Conservation (phyloP, 2,329 filamentous ascomycete species). For the Paecilomyces fulvus region DNA sequence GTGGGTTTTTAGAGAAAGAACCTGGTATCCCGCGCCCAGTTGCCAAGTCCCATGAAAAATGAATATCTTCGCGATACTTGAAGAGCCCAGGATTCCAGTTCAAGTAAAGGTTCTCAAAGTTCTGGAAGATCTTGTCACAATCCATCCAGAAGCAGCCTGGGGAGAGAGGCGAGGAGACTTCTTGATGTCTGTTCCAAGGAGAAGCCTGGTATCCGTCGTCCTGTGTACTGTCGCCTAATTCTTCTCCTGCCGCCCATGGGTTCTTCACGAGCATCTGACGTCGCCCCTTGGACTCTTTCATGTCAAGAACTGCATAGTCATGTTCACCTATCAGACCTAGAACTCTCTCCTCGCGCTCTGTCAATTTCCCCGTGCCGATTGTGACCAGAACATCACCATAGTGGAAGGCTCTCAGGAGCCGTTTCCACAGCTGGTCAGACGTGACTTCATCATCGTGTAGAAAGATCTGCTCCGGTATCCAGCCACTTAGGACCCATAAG, state of each 20-base stretch:
- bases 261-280: slow-evolving; percentile 82
- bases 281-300: slow-evolving; percentile 56
- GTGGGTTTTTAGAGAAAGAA: slow-evolving; percentile 60
- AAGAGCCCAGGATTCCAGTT: slow-evolving; percentile 95
- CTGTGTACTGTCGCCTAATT: slow-evolving; percentile 14
- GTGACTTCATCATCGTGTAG: slow-evolving; percentile 79
- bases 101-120: slow-evolving; percentile 92
- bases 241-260: slow-evolving; percentile 73
- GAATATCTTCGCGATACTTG: slow-evolving; percentile 70
- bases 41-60: slow-evolving; percentile 76
- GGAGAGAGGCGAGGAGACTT: slow-evolving; percentile 18
- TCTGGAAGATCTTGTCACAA: slow-evolving; percentile 75
- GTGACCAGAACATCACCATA: slow-evolving; percentile 79
- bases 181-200: slow-evolving; percentile 4
- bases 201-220: slow-evolving; percentile 6
- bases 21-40: slow-evolving; percentile 52
- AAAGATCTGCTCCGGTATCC: slow-evolving; percentile 95
- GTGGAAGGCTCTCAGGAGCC: slow-evolving; percentile 65
- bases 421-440: slow-evolving; percentile 65
- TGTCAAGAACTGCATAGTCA: slow-evolving; percentile 82
- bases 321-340: slow-evolving; percentile 82
- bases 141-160: slow-evolving; percentile 93
- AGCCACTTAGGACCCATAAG: slow-evolving; percentile 83
- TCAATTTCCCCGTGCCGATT: slow-evolving; percentile 78
- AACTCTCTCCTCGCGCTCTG: slow-evolving; percentile 64